phyloP scores from a whole-genome alignment of 306 rosid species.

The Glycyrrhiza uralensis region DNA sequence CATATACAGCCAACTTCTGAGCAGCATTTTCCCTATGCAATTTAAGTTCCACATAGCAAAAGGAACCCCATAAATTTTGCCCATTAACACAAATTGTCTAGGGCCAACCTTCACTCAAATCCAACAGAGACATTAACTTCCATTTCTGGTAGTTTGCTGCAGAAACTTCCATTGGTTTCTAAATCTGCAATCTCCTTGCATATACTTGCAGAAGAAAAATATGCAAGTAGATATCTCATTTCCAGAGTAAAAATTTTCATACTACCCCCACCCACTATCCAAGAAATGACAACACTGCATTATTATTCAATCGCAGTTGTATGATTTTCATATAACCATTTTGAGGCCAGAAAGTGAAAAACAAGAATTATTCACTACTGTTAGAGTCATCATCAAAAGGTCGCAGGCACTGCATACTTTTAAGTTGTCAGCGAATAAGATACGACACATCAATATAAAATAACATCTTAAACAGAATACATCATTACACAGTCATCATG shows the following conservation, averaged over 20 bases:
- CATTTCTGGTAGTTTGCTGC: neutral
- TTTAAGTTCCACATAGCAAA: neutral
- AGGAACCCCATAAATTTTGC: neutral
- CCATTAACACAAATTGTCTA: neutral
- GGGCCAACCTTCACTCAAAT: neutral
- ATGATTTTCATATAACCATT: neutral
- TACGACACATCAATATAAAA: neutral
- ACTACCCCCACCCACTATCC: neutral
- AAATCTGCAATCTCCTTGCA: neutral
- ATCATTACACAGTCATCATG: slow-evolving; percentile 12
- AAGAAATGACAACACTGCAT: slow-evolving; percentile 1
- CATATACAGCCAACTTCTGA: neutral
- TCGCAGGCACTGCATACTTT: neutral
- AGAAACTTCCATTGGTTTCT: neutral
- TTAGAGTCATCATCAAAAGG: neutral
- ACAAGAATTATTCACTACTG: neutral
- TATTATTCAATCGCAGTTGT: neutral
- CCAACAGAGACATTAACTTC: neutral
- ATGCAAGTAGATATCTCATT: neutral
- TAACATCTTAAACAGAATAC: slow-evolving; percentile 7
- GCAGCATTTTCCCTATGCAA: slow-evolving; percentile 1
- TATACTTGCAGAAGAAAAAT: neutral
- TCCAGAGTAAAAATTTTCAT: neutral
- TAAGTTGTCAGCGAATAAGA: too few species aligned
- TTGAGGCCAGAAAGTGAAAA: neutral